Conservation (phyloP, 257 asterid species). For the Solanum lignicaule region DNA sequence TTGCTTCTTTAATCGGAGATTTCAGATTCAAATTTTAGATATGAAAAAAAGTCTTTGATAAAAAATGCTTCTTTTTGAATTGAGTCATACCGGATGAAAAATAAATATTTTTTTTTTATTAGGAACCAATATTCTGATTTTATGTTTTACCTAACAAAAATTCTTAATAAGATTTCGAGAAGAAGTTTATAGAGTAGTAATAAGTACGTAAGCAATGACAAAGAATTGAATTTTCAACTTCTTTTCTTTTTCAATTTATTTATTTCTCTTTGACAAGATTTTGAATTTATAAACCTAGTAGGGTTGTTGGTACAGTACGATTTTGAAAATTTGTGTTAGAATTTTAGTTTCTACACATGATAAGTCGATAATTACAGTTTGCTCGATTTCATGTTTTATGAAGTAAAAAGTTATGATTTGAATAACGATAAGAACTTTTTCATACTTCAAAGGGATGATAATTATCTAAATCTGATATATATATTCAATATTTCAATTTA, state of each 20-base stretch:
- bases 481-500: neutral
- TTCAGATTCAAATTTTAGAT: too few relatives aligned
- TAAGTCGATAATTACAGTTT: neutral
- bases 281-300: neutral
- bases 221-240: neutral
- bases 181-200: neutral
- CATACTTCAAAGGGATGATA: neutral
- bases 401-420: neutral
- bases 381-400: neutral
- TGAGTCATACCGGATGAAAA: fast-evolving
- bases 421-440: neutral
- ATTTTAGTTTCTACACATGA: neutral
- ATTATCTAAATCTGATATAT: neutral
- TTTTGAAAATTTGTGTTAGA: neutral
- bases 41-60: fast-evolving
- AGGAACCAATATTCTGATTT: neutral
- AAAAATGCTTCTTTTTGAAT: neutral
- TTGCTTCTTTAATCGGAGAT: fast-evolving
- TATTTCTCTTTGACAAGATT: neutral
- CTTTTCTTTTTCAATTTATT: neutral
- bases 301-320: neutral
- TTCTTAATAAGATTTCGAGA: neutral
- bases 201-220: neutral
- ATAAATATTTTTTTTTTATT: neutral
- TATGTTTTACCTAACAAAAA: neutral